Percentiles rank a stretch among this genome's conserved stretches.
Conservation (phyloP, 768 basidiomycete species). For the Podaxis pistillaris region DNA sequence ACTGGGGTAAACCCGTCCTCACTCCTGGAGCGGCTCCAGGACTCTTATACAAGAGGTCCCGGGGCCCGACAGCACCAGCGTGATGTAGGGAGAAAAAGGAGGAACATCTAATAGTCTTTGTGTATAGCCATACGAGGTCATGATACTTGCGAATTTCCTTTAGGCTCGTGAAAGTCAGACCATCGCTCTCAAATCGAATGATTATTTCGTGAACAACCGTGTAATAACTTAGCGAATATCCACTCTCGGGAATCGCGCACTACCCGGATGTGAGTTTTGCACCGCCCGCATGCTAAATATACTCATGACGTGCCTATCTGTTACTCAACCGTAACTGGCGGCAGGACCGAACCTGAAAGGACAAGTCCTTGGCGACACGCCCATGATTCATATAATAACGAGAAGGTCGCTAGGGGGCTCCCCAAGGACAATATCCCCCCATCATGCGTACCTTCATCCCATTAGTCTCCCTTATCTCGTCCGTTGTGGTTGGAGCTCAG, state of each 20-base stretch:
- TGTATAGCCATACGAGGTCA: neutral
- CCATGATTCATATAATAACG: neutral
- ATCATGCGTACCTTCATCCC: neutral
- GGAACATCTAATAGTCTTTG: conserved; percentile 4
- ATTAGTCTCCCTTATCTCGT: neutral
- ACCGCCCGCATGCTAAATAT: neutral
- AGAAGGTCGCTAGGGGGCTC: neutral
- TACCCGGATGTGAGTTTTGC: neutral
- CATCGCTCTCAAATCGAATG: too few species aligned
- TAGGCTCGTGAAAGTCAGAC: neutral
- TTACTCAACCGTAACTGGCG: neutral
- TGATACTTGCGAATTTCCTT: neutral
- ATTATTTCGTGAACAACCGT: too few species aligned
- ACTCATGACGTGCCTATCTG: neutral
- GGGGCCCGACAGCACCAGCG: neutral
- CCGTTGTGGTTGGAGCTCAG: neutral
- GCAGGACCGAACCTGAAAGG: conserved; percentile 1
- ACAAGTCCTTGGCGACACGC: conserved; percentile 5
- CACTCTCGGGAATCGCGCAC: neutral
- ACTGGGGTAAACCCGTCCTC: conserved; percentile 8
- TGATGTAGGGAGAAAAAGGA: conserved; percentile 10
- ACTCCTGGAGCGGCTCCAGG: conserved; percentile 18
- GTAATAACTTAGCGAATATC: neutral
- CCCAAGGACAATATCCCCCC: neutral
- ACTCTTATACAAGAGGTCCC: conserved; percentile 1